Conservation (phyloP, 1,284 basidiomycete genomes). For the Schizopora paradoxa region DNA sequence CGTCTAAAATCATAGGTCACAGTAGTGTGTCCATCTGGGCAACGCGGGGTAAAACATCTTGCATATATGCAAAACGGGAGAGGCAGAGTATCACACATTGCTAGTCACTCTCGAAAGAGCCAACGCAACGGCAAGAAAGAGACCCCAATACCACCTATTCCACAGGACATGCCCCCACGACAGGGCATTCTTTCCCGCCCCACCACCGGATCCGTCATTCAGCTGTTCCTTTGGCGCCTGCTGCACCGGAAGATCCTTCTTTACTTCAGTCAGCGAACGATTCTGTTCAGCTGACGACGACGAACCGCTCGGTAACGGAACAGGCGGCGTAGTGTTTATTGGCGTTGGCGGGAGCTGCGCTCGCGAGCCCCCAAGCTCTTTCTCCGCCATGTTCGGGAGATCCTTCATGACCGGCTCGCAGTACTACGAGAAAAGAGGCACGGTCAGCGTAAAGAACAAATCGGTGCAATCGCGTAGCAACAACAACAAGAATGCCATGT, state of each 20-base stretch:
- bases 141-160: slow-evolving; percentile 81
- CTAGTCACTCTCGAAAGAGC: slow-evolving; percentile 65
- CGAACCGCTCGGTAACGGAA: slow-evolving; percentile 6
- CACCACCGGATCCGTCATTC: slow-evolving; percentile 18
- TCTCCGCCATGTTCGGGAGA: slow-evolving; percentile 85
- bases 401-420: slow-evolving; percentile 61
- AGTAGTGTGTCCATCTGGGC: neutral
- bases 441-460: slow-evolving; percentile 6
- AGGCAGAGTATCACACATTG: slow-evolving; percentile 24
- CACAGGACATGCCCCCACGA: slow-evolving; percentile 64
- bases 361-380: slow-evolving; percentile 49
- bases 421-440: slow-evolving; percentile 47
- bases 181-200: slow-evolving; percentile 38
- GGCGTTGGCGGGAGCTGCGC: slow-evolving; percentile 21
- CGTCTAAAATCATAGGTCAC: too few species aligned
- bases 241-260: slow-evolving; percentile 14
- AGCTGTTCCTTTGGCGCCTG: slow-evolving; percentile 19
- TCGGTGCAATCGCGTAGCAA: neutral
- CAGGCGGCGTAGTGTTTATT: slow-evolving; percentile 19
- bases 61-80: too few species aligned
- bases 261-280: too few species aligned
- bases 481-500: slow-evolving; percentile 15
- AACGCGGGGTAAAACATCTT: neutral
- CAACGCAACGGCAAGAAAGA: slow-evolving; percentile 68
- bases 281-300: neutral